Evolutionary conservation across 306 rosid genomes (phyloP).

Genomic region (Corylus avellana): DNA sequence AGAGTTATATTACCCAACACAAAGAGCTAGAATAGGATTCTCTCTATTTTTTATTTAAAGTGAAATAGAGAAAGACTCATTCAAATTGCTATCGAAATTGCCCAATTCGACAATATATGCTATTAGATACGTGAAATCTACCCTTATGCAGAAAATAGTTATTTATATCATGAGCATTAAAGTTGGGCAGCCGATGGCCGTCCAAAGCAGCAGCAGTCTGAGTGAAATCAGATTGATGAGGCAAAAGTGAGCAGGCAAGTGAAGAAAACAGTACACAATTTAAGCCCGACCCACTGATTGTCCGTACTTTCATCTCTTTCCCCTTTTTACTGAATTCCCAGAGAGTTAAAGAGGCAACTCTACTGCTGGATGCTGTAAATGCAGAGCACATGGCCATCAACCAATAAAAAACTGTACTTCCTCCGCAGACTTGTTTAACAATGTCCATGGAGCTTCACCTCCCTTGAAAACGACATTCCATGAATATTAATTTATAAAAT

Average conservation of each 20-base stretch:
- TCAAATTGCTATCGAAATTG: no score
- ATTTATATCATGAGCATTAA: neutral
- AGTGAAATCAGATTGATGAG: neutral
- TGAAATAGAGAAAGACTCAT: no score
- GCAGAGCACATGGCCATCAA: neutral
- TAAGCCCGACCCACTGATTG: slow-evolving; percentile 11
- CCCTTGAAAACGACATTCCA: no score
- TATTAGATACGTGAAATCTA: no score
- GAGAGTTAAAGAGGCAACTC: neutral
- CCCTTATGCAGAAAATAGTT: no score
- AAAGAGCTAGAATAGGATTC: no score
- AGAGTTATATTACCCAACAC: no score
- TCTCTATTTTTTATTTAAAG: no score
- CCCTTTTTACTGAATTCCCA: neutral
- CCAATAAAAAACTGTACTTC: neutral
- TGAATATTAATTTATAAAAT: no score
- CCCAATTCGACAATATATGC: no score
- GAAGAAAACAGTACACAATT: neutral
- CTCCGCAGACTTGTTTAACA: neutral
- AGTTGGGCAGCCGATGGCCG: neutral
- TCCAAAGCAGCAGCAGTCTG: neutral
- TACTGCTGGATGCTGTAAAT: neutral
- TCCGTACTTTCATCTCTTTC: neutral
- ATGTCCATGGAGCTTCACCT: neutral
- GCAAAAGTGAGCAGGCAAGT: neutral